Evolutionary conservation across 2,329 filamentous ascomycete genomes (phyloP), one percentile per base, ranked within the genome.

Genomic region (Fusarium papillatum): DNA sequence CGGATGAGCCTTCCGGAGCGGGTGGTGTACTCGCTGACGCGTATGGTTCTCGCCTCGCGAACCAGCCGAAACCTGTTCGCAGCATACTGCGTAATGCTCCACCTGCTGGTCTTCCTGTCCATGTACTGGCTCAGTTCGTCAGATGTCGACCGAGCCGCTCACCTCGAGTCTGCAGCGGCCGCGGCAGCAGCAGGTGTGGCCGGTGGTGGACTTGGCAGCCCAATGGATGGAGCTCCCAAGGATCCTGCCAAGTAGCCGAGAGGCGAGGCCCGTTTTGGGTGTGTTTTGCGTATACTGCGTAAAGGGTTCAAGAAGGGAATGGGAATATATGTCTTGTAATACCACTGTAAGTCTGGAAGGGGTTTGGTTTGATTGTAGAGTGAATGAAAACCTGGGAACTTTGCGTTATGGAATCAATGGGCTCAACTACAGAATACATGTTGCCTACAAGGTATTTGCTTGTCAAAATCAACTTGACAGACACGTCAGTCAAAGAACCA

Each of bases 51-150:
- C 74, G 95, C 96, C 64, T 98, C 95, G 59, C 89, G 97, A 73
- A 95, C 94, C 34, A 98, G 95, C 85, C 91, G 97, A 75, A 99
- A 98, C 83, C 83, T 99, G 70, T 99, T 99, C 85, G 97, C 96
- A 1, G 92, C 91, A 14, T 99, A 99, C 84, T 97, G 96, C 83
- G 87, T 98, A 41, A 95, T 93, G 39, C 88, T 99, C 77, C 97
- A 99, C 86, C 81, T 98, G 55, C 86, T 99, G 60, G 93, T 98
- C 4, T 97, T 99, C 81, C 88, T 93, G 77, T 94, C 95, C 84
- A 87, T 98, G 72, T 98, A 96, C 85, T 96, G 93, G 91, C 92
- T 95, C 81, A 95, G 95, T 70, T 90, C 91, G 5, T 86, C 88
- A 36, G 91, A 95, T 79, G 89, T 92, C 39, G 92, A 93, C 81